Evolutionary conservation across 192 early-diverging fungal species (phyloP).

Genomic region (Thamnidium elegans): DNA sequence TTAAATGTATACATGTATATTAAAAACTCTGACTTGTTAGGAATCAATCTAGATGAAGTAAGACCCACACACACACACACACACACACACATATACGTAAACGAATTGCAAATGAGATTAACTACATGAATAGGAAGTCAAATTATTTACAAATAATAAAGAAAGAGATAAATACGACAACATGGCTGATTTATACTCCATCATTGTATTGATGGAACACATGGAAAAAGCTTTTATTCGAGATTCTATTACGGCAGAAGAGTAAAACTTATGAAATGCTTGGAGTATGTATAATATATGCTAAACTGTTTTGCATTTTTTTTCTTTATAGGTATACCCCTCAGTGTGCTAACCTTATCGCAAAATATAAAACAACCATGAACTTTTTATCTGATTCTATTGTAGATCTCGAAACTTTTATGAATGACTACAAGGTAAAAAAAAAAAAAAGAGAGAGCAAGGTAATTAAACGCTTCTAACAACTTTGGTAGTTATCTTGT

Average conservation of each 20-base stretch:
- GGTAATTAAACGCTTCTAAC: not conserved
- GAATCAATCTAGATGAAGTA: conserved; percentile 24
- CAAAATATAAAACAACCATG: conserved; percentile 85
- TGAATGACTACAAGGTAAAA: conserved; percentile 72
- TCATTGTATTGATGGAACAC: conserved; percentile 88
- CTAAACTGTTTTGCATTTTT: not conserved
- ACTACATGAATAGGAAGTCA: conserved; percentile 57
- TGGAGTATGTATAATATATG: not conserved
- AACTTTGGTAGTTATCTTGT: conserved; percentile 62
- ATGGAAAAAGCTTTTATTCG: conserved; percentile 91
- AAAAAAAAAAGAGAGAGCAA: not conserved
- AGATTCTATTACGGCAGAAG: conserved; percentile 76
- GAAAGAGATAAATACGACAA: conserved; percentile 92
- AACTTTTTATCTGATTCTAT: conserved; percentile 60
- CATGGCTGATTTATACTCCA: conserved; percentile 89
- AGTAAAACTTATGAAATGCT: conserved; percentile 47
- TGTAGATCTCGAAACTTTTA: conserved; percentile 70
- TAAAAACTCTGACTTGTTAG: not conserved
- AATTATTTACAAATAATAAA: conserved; percentile 74
- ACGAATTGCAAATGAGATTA: not conserved
- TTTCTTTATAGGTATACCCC: conserved; percentile 77
- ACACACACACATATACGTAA: too few relatives aligned
- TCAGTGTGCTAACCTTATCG: conserved; percentile 84
- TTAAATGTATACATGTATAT: not conserved
- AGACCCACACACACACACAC: too few relatives aligned